Evolutionary conservation across 345 rosid species (phyloP).

Genomic region (Excoecaria agallocha): DNA sequence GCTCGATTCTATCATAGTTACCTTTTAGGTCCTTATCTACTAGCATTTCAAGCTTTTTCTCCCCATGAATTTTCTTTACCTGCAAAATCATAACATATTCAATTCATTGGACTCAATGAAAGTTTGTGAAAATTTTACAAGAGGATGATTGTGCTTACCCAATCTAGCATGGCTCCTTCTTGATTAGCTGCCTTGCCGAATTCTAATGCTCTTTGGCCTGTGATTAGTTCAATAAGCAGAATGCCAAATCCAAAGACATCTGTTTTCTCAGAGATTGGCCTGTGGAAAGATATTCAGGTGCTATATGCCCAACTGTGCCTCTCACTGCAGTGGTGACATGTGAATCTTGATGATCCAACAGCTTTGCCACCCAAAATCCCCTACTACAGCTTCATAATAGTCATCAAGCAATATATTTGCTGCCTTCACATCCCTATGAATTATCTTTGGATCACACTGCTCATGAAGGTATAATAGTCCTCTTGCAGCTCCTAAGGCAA

Average conservation of each 20-base stretch:
- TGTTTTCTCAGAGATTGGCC: conserved; percentile 97
- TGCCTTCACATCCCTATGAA: conserved; percentile 98
- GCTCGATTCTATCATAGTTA: conserved; percentile 82
- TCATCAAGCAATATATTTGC: conserved; percentile 94
- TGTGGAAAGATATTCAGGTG: conserved; percentile 96
- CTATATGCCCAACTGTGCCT: conserved; percentile 97
- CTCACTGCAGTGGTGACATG: conserved; percentile 97
- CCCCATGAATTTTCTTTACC: conserved; percentile 88
- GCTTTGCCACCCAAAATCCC: conserved; percentile 96
- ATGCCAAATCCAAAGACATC: conserved; percentile 97
- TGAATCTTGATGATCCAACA: conserved; percentile 93
- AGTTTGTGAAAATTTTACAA: not conserved
- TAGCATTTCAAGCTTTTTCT: conserved; percentile 80
- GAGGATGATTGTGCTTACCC: conserved; percentile 47
- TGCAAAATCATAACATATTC: conserved; percentile 24
- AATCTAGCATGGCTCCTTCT: conserved; percentile 93
- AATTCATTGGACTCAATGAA: not conserved
- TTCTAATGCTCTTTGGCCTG: conserved; percentile 92
- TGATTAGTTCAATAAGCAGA: conserved; percentile 83
- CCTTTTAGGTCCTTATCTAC: conserved; percentile 83
- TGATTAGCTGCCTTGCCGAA: conserved; percentile 92
- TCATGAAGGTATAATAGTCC: conserved; percentile 93
- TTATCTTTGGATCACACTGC: conserved; percentile 96
- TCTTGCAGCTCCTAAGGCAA: conserved; percentile 91
- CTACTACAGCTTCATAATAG: conserved; percentile 89